Conservation (phyloP, 2,329 filamentous ascomycete species). For the Magnaporthales sp. region DNA sequence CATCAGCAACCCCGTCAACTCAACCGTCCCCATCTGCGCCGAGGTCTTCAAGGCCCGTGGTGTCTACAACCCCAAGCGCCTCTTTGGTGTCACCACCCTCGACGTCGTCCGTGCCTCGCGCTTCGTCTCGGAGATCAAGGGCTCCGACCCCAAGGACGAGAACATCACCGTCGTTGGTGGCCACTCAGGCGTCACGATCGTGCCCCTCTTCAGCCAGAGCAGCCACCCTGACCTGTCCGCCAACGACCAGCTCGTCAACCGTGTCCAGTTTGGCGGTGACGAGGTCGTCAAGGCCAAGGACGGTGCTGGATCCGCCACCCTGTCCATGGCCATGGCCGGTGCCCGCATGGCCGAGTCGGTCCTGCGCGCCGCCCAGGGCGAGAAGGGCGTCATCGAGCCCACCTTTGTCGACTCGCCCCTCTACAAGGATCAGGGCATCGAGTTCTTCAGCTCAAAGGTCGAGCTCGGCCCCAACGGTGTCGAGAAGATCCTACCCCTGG, state of each 20-base stretch:
- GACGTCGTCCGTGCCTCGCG: slow-evolving; percentile 98
- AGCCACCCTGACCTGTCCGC: slow-evolving; percentile 74
- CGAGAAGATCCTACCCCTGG: slow-evolving; percentile 83
- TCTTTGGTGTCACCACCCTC: slow-evolving; percentile 97
- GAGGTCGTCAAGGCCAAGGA: slow-evolving; percentile 84
- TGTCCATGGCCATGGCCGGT: slow-evolving; percentile 86
- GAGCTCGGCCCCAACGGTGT: slow-evolving; percentile 96
- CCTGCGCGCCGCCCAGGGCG: slow-evolving; percentile 83
- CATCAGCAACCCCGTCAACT: slow-evolving; percentile 99
- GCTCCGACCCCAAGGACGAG: slow-evolving; percentile 73
- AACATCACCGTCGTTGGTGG: slow-evolving; percentile 90
- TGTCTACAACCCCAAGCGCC: slow-evolving; percentile 89
- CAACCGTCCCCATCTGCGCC: slow-evolving; percentile 92
- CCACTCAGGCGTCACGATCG: slow-evolving; percentile 96
- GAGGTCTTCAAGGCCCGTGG: slow-evolving; percentile 91
- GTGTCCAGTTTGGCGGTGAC: slow-evolving; percentile 96
- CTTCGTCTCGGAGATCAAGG: slow-evolving; percentile 79
- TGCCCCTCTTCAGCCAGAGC: slow-evolving; percentile 91
- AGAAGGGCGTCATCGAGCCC: slow-evolving; percentile 92
- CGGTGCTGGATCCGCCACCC: slow-evolving; percentile 72
- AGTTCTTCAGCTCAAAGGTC: slow-evolving; percentile 94
- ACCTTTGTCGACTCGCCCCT: slow-evolving; percentile 95
- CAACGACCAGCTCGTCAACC: slow-evolving; percentile 83
- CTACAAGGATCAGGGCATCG: slow-evolving; percentile 96
- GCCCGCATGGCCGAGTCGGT: slow-evolving; percentile 71